Evolutionary conservation across 345 rosid genomes (phyloP).

Genomic region (Erysimum cheiranthoides): DNA sequence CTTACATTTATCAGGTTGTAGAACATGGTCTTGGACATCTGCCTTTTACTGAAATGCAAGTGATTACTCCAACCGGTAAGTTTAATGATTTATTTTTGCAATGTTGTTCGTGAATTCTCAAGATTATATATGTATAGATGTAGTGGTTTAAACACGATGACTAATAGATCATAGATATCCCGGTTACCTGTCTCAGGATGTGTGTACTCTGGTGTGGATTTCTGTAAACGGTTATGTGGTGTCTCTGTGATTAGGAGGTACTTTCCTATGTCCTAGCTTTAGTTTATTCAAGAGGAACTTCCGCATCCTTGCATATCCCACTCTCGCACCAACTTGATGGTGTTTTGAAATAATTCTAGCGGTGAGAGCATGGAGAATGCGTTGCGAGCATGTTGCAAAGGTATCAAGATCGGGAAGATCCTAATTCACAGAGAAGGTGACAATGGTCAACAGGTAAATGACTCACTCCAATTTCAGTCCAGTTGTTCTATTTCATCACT

Average conservation of each 20-base stretch:
- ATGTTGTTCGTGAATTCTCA: slow-evolving; percentile 23
- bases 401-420: slow-evolving; percentile 95
- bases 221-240: slow-evolving; percentile 97
- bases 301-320: background rate
- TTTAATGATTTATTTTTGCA: slow-evolving; percentile 17
- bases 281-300: slow-evolving; percentile 18
- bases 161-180: slow-evolving; percentile 1
- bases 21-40: slow-evolving; percentile 99
- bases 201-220: slow-evolving; percentile 96
- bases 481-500: background rate
- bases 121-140: background rate
- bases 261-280: slow-evolving; percentile 31
- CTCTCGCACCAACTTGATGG: slow-evolving; percentile 22
- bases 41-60: slow-evolving; percentile 97
- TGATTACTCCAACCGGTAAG: slow-evolving; percentile 95
- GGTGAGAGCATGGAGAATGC: slow-evolving; percentile 99
- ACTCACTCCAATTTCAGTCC: slow-evolving; percentile 7
- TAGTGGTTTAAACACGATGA: background rate
- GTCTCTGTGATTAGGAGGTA: slow-evolving; percentile 99
- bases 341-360: slow-evolving; percentile 48
- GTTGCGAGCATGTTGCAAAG: slow-evolving; percentile 96
- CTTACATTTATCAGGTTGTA: slow-evolving; percentile 66
- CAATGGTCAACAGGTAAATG: slow-evolving; percentile 87
- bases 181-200: slow-evolving; percentile 63
- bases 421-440: slow-evolving; percentile 98